Evolutionary conservation across 129 eudicot species (phyloP).

Genomic region (Artemisia tridentata): DNA sequence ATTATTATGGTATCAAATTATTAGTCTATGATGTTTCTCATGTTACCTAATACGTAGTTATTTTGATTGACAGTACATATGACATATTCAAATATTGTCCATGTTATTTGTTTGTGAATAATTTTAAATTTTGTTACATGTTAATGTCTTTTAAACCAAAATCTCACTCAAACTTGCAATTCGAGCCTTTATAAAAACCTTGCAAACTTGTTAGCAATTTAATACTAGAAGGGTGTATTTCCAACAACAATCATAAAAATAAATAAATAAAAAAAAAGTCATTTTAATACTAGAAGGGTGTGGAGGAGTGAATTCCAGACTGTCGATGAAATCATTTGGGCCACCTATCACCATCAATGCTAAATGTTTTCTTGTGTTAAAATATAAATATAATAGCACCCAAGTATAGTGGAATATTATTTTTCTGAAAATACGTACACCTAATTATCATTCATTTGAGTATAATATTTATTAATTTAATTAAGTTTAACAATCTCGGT

Average conservation of each 20-base stretch:
- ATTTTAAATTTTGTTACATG: too few species aligned
- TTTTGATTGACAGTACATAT: too few species aligned
- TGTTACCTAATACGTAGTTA: background rate
- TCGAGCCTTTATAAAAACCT: too few species aligned
- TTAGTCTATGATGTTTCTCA: constrained; percentile 1
- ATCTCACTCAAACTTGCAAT: too few species aligned
- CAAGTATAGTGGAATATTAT: constrained; percentile 17
- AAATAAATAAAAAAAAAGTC: background rate
- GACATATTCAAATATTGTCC: too few species aligned
- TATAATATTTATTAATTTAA: constrained; percentile 17
- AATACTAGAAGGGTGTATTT: too few species aligned
- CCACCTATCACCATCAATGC: constrained; percentile 36
- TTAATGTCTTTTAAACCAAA: too few species aligned
- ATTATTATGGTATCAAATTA: constrained; percentile 16
- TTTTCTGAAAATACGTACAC: constrained; percentile 16
- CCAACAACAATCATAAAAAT: background rate
- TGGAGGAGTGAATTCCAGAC: constrained; percentile 36
- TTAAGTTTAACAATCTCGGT: constrained; percentile 22
- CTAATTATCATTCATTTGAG: constrained; percentile 8
- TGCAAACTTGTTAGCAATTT: too few species aligned
- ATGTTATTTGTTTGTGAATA: too few species aligned
- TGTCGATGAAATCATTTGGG: constrained; percentile 33
- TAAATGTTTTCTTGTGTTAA: constrained; percentile 11
- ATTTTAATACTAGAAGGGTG: constrained; percentile 8
- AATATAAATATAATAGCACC: constrained; percentile 1